A percentile compares a stretch with the other conserved stretches of the same genome.
Evolutionary conservation across 2,329 filamentous ascomycete genomes (phyloP).

Genomic region (Bipolaris victoriae): DNA sequence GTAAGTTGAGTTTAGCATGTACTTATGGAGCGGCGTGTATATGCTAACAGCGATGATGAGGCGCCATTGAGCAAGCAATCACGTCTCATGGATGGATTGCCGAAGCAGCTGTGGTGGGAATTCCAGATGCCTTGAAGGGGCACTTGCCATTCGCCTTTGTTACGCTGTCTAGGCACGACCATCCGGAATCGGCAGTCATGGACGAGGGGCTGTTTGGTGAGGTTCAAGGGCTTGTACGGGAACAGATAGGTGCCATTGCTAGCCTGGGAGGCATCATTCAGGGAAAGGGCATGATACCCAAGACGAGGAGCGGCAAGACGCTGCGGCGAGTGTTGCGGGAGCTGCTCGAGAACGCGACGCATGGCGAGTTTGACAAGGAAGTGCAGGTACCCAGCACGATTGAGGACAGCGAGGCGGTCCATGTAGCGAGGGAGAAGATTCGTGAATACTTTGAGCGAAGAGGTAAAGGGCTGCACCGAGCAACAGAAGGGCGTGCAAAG

Average conservation of each 20-base stretch:
- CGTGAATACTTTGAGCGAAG: slow-evolving; percentile 73
- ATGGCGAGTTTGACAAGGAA: slow-evolving; percentile 72
- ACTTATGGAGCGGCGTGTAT: not conserved
- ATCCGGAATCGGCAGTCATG: slow-evolving; percentile 60
- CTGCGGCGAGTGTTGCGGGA: slow-evolving; percentile 80
- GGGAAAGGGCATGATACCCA: slow-evolving; percentile 85
- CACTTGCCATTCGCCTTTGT: slow-evolving; percentile 92
- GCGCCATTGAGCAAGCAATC: slow-evolving; percentile 89
- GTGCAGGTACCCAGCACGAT: slow-evolving; percentile 83
- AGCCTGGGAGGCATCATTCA: slow-evolving; percentile 84
- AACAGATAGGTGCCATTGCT: slow-evolving; percentile 87
- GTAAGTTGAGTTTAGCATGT: slow-evolving; percentile 53
- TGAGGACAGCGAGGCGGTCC: slow-evolving; percentile 77
- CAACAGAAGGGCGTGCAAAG: slow-evolving; percentile 52
- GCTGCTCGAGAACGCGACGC: slow-evolving; percentile 79
- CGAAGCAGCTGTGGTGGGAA: slow-evolving; percentile 84
- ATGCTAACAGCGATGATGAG: slow-evolving; percentile 50
- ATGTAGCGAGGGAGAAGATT: slow-evolving; percentile 73
- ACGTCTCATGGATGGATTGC: slow-evolving; percentile 78
- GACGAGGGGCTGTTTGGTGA: slow-evolving; percentile 61
- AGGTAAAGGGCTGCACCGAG: slow-evolving; percentile 46
- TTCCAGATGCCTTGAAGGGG: slow-evolving; percentile 86
- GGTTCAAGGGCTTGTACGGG: slow-evolving; percentile 74
- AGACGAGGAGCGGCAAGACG: slow-evolving; percentile 92
- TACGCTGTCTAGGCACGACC: slow-evolving; percentile 61